Conservation (phyloP, 2,329 filamentous ascomycete genomes). For the Paraconiothyrium sp. region DNA sequence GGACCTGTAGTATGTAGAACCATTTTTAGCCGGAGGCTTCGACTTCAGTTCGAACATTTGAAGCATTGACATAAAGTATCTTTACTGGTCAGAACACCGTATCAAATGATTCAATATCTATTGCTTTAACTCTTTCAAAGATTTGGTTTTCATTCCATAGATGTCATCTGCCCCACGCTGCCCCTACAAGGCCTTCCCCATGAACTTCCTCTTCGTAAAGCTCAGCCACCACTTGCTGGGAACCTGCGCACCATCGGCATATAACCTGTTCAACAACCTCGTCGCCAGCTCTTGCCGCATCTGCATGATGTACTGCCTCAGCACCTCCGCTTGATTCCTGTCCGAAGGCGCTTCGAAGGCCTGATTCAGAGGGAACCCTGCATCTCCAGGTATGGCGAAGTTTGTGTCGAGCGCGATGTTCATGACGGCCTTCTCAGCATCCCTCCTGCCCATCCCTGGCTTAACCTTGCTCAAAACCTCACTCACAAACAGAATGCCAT, state of each 20-base stretch:
- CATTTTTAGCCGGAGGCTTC: not conserved
- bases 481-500: conserved; percentile 94
- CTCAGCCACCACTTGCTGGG: conserved; percentile 94
- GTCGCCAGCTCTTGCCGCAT: conserved; percentile 90
- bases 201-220: conserved; percentile 99
- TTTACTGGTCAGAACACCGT: not conserved
- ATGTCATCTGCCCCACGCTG: not conserved
- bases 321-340: conserved; percentile 85
- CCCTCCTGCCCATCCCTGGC: conserved; percentile 72
- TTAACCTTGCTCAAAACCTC: conserved; percentile 91
- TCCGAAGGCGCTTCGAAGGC: conserved; percentile 91
- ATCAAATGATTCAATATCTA: not conserved
- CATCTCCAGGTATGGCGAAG: conserved; percentile 94
- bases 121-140: not conserved
- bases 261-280: conserved; percentile 85
- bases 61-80: not conserved
- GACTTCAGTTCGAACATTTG: not conserved
- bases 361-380: conserved; percentile 92
- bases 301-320: conserved; percentile 90
- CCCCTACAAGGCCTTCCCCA: conserved; percentile 76
- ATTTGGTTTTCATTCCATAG: not conserved
- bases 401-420: conserved; percentile 91
- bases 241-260: conserved; percentile 73
- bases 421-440: conserved; percentile 80
- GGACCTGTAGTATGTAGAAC: not conserved